A percentile compares a stretch with the other conserved stretches of the same genome.
These are phyloP conservation scores for Candida ortonii DNA, from an alignment of 805 yeast species.

Conservation along the genomic window DNA sequence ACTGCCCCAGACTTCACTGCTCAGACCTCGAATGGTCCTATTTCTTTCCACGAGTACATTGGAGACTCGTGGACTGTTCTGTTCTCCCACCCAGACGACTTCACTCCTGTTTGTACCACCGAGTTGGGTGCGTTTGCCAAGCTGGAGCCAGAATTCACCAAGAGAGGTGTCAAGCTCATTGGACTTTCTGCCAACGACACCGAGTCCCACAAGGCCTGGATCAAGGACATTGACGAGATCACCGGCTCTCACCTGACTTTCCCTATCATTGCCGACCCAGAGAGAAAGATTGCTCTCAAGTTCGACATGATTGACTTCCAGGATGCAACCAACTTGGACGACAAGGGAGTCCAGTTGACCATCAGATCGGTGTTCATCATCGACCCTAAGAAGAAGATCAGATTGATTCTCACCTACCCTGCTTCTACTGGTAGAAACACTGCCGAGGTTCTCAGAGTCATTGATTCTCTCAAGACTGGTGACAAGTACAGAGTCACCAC, in stretches of 20 bases:
- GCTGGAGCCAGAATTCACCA: constrained; percentile 64
- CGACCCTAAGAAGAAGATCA: constrained; percentile 62
- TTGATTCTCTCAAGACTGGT: constrained; percentile 66
- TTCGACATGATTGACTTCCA: constrained; percentile 73
- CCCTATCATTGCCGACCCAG: constrained; percentile 69
- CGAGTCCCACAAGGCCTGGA: constrained; percentile 64
- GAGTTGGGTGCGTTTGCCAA: constrained; percentile 75
- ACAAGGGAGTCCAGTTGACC: constrained; percentile 62
- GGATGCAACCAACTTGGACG: constrained; percentile 64
- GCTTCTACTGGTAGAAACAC: constrained; percentile 76
- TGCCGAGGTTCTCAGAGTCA: constrained; percentile 66
- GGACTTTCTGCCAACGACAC: constrained; percentile 66
- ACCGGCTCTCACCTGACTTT: constrained; percentile 55
- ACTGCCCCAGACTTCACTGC: constrained; percentile 67
- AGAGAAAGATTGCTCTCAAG: constrained; percentile 55
- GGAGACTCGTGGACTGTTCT: constrained; percentile 64
- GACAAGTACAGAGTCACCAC: constrained; percentile 62
- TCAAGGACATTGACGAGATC: constrained; percentile 67
- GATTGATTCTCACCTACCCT: constrained; percentile 65
- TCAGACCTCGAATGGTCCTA: constrained; percentile 60
- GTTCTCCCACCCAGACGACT: constrained; percentile 76
- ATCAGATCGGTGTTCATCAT: constrained; percentile 70
- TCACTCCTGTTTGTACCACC: constrained; percentile 78
- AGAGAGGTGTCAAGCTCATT: constrained; percentile 62
- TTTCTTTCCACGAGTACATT: constrained; percentile 60